Conservation (phyloP, 2,329 filamentous ascomycete species). For the Conoideocrella luteorostrata region DNA sequence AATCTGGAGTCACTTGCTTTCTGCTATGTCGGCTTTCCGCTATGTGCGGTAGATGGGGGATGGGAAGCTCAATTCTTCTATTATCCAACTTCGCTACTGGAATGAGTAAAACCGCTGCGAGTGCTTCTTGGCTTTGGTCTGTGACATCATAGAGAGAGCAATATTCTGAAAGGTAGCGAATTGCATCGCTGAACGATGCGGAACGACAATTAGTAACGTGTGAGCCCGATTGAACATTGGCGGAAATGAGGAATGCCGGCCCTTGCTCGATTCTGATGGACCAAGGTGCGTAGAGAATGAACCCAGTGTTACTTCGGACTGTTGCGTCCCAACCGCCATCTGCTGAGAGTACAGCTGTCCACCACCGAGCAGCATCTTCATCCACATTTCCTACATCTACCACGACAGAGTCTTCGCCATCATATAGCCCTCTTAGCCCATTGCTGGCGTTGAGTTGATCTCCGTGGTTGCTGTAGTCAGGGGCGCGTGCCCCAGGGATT, state of each 20-base stretch:
- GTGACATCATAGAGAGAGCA: slow-evolving; percentile 18
- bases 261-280: neutral
- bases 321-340: slow-evolving; percentile 19
- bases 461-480: neutral
- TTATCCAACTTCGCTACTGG: slow-evolving; percentile 19
- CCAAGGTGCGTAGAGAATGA: slow-evolving; percentile 11
- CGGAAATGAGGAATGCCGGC: neutral
- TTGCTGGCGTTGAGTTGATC: neutral
- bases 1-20: too few relatives aligned
- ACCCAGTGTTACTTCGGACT: slow-evolving; percentile 12
- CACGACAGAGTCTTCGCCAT: neutral
- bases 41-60: slow-evolving; percentile 2
- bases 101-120: slow-evolving; percentile 21
- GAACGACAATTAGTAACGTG: too few relatives aligned
- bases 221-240: neutral
- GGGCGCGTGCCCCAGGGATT: slow-evolving; percentile 16
- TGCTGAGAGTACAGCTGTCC: slow-evolving; percentile 19
- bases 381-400: slow-evolving; percentile 19
- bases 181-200: slow-evolving; percentile 14
- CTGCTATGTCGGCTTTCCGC: too few relatives aligned
- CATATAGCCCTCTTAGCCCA: too few relatives aligned
- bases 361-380: slow-evolving; percentile 22
- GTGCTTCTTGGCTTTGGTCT: slow-evolving; percentile 19
- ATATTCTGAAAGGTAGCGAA: slow-evolving; percentile 20
- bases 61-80: slow-evolving; percentile 12